phyloP scores from a whole-genome alignment of 495 filamentous ascomycete species.

The Penicillium steckii region DNA sequence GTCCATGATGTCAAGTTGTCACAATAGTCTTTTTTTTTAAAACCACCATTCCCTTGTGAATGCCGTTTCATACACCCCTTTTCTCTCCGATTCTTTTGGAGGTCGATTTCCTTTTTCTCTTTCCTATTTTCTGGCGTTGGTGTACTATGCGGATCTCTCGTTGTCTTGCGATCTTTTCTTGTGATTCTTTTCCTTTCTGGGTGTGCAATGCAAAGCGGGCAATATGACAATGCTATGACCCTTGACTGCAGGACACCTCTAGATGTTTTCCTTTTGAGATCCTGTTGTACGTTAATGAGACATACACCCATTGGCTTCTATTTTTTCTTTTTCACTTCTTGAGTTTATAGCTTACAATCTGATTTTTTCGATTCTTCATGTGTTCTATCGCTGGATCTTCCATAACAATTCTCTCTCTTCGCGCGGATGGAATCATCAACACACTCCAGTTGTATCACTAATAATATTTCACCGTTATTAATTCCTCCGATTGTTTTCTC shows the following conservation, averaged over 20 bases:
- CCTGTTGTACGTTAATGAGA: conserved; percentile 38
- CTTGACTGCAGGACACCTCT: conserved; percentile 25
- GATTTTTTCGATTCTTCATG: too few species aligned
- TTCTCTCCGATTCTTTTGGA: conserved; percentile 6
- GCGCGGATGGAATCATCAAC: neutral
- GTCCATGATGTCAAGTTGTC: conserved; percentile 31
- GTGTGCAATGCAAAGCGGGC: conserved; percentile 6
- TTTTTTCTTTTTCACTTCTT: conserved; percentile 27
- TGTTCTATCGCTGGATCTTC: too few species aligned
- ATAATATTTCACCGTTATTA: neutral
- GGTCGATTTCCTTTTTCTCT: conserved; percentile 9
- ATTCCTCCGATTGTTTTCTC: neutral
- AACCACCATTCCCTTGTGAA: conserved; percentile 4
- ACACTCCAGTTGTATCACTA: too few species aligned
- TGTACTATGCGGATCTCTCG: conserved; percentile 23
- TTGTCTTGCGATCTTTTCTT: conserved; percentile 14
- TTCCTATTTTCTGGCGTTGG: conserved; percentile 19
- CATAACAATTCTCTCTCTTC: too few species aligned
- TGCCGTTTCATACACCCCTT: conserved; percentile 7
- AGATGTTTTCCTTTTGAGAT: conserved; percentile 22
- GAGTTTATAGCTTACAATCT: conserved; percentile 29
- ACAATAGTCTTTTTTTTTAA: conserved; percentile 21
- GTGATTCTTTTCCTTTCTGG: conserved; percentile 15
- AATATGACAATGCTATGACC: conserved; percentile 26
- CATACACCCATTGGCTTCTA: conserved; percentile 27